phyloP scores from a whole-genome alignment of 257 asterid species.

The Ophiorrhiza pumila region DNA sequence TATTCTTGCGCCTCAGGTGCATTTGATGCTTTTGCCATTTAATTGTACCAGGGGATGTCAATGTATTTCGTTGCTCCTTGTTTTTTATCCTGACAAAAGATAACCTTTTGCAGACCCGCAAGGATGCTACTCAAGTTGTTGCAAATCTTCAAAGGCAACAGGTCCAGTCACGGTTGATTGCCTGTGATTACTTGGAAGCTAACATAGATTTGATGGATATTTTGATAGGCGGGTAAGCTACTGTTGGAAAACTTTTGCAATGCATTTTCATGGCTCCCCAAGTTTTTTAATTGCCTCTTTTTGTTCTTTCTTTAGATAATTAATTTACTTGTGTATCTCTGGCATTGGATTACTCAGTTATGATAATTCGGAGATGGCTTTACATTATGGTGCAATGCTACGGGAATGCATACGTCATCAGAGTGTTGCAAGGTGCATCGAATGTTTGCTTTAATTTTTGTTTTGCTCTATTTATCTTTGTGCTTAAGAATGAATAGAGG shows the following conservation, averaged over 20 bases:
- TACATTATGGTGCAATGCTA: constrained; percentile 93
- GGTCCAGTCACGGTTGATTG: constrained; percentile 90
- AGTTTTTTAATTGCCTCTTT: not conserved
- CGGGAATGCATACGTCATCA: constrained; percentile 99
- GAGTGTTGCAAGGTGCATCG: constrained; percentile 78
- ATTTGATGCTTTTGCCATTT: not conserved
- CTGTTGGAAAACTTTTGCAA: not conserved
- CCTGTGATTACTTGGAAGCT: constrained; percentile 90
- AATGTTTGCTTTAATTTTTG: not conserved
- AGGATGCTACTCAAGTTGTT: constrained; percentile 96
- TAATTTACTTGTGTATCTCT: constrained; percentile 24
- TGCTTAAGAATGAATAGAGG: not conserved
- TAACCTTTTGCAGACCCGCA: constrained; percentile 65
- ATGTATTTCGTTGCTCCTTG: not conserved
- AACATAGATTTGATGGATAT: constrained; percentile 86
- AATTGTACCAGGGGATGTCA: not conserved
- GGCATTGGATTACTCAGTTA: constrained; percentile 43
- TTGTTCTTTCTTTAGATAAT: constrained; percentile 8
- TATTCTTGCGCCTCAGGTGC: not conserved
- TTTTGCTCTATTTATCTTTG: not conserved
- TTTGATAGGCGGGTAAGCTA: constrained; percentile 67
- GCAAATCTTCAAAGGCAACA: constrained; percentile 98
- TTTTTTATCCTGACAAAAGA: constrained; percentile 1
- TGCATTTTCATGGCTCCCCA: not conserved
- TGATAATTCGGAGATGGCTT: constrained; percentile 78